Evolutionary conservation across 2,329 filamentous ascomycete species (phyloP).

Genomic region (Calonectria pseudoreteaudii): DNA sequence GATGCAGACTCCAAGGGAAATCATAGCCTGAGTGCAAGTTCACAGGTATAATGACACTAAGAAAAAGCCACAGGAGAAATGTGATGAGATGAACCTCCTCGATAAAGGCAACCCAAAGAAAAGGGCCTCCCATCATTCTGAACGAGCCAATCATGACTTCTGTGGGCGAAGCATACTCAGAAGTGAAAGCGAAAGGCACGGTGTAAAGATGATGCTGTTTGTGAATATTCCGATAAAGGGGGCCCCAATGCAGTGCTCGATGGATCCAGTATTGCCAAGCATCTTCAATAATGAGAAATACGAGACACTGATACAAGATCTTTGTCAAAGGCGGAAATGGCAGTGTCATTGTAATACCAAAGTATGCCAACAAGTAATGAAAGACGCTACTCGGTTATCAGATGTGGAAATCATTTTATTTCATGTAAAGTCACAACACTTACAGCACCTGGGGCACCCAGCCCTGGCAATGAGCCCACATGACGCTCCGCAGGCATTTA

Average conservation of each 20-base stretch:
- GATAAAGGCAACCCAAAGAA: neutral
- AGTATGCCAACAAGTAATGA: neutral
- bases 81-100: neutral
- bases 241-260: neutral
- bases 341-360: neutral
- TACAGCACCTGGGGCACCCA: neutral
- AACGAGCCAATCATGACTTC: neutral
- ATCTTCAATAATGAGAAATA: neutral
- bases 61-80: neutral
- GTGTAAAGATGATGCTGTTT: neutral
- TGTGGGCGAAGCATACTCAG: neutral
- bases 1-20: neutral
- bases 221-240: neutral
- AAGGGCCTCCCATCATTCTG: neutral
- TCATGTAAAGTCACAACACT: neutral
- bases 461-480: neutral
- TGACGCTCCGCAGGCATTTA: neutral
- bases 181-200: neutral
- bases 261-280: neutral
- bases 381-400: neutral
- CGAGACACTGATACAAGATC: neutral
- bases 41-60: neutral
- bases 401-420: too few relatives aligned
- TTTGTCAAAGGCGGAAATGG: neutral
- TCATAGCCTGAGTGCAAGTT: neutral